Conservation (phyloP, 2,329 filamentous ascomycete species). For the Pseudocercospora fuligena region DNA sequence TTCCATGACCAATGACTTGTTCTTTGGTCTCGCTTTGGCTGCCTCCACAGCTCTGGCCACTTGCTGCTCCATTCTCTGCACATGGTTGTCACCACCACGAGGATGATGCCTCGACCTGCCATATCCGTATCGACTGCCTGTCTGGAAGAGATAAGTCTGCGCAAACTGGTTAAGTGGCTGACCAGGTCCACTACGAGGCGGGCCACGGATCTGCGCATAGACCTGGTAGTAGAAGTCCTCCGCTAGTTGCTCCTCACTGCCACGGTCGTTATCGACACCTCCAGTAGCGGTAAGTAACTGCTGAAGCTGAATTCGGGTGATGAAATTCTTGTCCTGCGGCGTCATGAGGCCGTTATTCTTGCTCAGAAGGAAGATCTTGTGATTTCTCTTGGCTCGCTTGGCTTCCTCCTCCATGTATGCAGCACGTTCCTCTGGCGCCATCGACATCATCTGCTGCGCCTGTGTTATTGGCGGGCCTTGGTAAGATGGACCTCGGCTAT, state of each 20-base stretch:
- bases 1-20: conserved; percentile 94
- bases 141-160: conserved; percentile 96
- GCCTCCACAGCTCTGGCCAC: conserved; percentile 96
- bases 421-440: conserved; percentile 83
- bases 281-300: conserved; percentile 93
- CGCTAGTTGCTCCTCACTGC: conserved; percentile 76
- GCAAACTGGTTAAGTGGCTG: conserved; percentile 96
- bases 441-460: conserved; percentile 73
- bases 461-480: conserved; percentile 63
- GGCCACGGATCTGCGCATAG: conserved; percentile 86
- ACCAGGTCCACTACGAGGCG: conserved; percentile 85
- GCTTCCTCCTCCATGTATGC: conserved; percentile 89
- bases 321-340: conserved; percentile 98
- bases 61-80: conserved; percentile 99
- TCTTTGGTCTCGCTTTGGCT: conserved; percentile 96
- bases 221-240: conserved; percentile 99
- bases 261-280: conserved; percentile 74
- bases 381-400: conserved; percentile 93
- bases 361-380: conserved; percentile 93
- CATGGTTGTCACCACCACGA: conserved; percentile 90
- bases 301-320: conserved; percentile 95
- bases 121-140: conserved; percentile 78
- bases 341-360: conserved; percentile 98
- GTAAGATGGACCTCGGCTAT: conserved; percentile 55
- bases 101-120: conserved; percentile 70